Evolutionary conservation across 1,139 yeast species (phyloP).

Genomic region (Oligophagozyma castellii): DNA sequence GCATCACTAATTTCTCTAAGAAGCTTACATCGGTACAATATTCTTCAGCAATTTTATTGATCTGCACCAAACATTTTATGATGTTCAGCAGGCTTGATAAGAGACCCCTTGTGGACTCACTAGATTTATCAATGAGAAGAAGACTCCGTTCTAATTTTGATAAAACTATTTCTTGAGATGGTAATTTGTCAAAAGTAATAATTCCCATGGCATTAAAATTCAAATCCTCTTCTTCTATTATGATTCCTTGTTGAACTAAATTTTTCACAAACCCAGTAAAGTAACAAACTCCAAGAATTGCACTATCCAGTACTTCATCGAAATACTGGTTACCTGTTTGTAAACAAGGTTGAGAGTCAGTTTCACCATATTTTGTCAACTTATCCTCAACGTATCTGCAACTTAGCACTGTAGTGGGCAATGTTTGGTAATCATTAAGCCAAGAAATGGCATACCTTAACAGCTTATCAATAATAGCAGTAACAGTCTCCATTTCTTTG

Average conservation of each 20-base stretch:
- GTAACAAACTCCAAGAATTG: constrained; percentile 37
- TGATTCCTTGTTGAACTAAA: constrained; percentile 41
- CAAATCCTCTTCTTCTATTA: constrained; percentile 66
- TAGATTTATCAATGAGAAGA: constrained; percentile 2
- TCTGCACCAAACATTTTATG: neutral
- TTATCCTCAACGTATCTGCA: constrained; percentile 49
- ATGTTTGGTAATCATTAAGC: constrained; percentile 44
- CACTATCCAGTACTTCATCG: constrained; percentile 36
- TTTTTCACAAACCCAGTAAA: constrained; percentile 36
- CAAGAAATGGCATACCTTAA: constrained; percentile 39
- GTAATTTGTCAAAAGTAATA: constrained; percentile 19
- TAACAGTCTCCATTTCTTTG: constrained; percentile 26
- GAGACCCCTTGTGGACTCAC: too few relatives aligned
- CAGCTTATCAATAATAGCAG: constrained; percentile 35
- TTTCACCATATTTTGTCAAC: constrained; percentile 16
- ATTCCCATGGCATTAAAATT: constrained; percentile 49
- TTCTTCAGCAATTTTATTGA: neutral
- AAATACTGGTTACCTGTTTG: constrained; percentile 24
- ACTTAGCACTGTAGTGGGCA: constrained; percentile 51
- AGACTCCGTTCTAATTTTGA: constrained; percentile 6
- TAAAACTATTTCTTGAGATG: constrained; percentile 1
- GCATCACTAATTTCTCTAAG: neutral
- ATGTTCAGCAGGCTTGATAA: neutral
- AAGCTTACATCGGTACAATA: neutral
- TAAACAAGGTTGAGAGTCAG: constrained; percentile 26